Percentiles rank a stretch among this genome's conserved stretches.
These are phyloP conservation scores for Fusarium azukiicola DNA, from an alignment of 2,329 filamentous ascomycete genomes.

Conservation along the genomic window DNA sequence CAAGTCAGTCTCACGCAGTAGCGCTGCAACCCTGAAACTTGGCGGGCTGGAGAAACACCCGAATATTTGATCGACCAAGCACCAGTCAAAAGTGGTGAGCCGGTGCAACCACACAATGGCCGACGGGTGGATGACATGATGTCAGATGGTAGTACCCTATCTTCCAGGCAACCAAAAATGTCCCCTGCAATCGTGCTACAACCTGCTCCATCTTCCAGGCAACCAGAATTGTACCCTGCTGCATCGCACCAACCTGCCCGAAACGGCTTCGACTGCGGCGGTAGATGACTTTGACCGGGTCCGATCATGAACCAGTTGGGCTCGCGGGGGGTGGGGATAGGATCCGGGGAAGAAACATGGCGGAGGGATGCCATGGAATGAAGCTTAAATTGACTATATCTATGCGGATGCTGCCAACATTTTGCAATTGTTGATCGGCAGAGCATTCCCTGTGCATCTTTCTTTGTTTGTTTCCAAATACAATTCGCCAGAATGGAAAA, in stretches of 20 bases:
- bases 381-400: slow-evolving; percentile 10
- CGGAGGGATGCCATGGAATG: neutral
- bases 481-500: slow-evolving; percentile 19
- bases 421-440: neutral
- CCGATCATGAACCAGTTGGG: slow-evolving; percentile 12
- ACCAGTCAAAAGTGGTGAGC: neutral
- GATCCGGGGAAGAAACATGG: neutral
- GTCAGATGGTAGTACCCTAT: slow-evolving; percentile 17
- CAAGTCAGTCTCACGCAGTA: slow-evolving; percentile 6
- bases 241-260: slow-evolving; percentile 3
- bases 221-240: slow-evolving; percentile 19
- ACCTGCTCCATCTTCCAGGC: slow-evolving; percentile 14
- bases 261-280: slow-evolving; percentile 7
- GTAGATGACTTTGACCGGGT: slow-evolving; percentile 5
- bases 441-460: neutral
- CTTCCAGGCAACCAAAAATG: slow-evolving; percentile 18
- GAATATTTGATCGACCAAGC: slow-evolving; percentile 5
- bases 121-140: slow-evolving; percentile 19
- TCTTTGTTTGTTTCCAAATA: neutral
- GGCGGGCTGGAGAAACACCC: slow-evolving; percentile 5
- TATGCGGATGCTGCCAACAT: neutral
- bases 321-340: slow-evolving; percentile 11
- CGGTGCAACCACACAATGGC: slow-evolving; percentile 10
- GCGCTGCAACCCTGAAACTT: neutral
- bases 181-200: slow-evolving; percentile 18